phyloP scores from a whole-genome alignment of 2,329 filamentous ascomycete species.

The Trichoderma gracile region DNA sequence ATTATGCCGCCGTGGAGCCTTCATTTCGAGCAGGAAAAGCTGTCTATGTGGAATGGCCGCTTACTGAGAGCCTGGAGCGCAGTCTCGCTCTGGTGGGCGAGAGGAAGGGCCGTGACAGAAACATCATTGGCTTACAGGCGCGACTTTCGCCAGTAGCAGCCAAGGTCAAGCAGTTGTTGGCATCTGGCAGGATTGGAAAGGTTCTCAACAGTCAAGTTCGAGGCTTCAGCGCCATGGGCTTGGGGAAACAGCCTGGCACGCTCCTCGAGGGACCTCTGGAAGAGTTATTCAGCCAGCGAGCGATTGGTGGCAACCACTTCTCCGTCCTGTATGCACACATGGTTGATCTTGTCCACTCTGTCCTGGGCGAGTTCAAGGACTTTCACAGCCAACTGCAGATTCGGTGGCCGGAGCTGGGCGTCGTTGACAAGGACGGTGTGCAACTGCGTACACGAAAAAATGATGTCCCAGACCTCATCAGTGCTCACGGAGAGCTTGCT shows the following conservation, averaged over 20 bases:
- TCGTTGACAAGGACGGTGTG: neutral
- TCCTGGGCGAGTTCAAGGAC: slow-evolving; percentile 7
- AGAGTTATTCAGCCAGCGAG: neutral
- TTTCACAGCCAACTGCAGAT: neutral
- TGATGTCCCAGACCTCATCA: slow-evolving; percentile 1
- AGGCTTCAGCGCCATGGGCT: neutral
- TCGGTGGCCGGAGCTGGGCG: slow-evolving; percentile 6
- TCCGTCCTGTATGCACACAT: slow-evolving; percentile 16
- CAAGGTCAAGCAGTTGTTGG: slow-evolving; percentile 3
- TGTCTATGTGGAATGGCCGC: slow-evolving; percentile 18
- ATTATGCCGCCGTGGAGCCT: slow-evolving; percentile 2
- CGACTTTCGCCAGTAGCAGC: slow-evolving; percentile 6
- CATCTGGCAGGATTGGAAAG: slow-evolving; percentile 6
- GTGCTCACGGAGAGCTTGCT: slow-evolving; percentile 10
- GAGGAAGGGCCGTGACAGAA: neutral
- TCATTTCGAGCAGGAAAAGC: slow-evolving; percentile 8
- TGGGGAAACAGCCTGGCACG: slow-evolving; percentile 6
- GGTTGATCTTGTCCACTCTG: slow-evolving; percentile 17
- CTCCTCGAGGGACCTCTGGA: neutral
- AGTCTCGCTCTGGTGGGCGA: slow-evolving; percentile 5
- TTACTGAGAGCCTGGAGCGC: slow-evolving; percentile 12
- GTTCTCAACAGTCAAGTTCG: slow-evolving; percentile 9
- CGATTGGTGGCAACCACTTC: slow-evolving; percentile 11
- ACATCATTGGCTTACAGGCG: slow-evolving; percentile 15
- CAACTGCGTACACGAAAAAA: neutral